Conservation (phyloP, 2,329 filamentous ascomycete species). For the Alternaria arborescens region DNA sequence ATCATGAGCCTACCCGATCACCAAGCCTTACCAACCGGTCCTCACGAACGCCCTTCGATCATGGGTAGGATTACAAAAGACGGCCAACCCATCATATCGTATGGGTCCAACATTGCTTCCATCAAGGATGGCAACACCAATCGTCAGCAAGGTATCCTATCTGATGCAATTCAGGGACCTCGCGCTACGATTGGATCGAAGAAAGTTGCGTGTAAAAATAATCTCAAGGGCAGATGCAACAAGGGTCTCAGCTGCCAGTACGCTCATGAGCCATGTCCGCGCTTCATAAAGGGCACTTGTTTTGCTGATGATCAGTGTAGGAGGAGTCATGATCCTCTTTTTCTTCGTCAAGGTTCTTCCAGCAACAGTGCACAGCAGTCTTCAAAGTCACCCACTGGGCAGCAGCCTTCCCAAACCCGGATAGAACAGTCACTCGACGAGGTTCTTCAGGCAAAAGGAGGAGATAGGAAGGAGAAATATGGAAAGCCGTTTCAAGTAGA, state of each 20-base stretch:
- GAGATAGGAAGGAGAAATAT: not conserved
- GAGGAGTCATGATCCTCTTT: not conserved
- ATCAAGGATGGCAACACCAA: not conserved
- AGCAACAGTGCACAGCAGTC: not conserved
- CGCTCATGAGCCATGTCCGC: not conserved
- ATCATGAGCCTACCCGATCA: not conserved
- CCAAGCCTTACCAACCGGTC: not conserved
- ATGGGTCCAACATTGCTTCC: not conserved
- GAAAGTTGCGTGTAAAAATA: not conserved
- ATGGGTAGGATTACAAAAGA: not conserved
- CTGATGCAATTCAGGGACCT: not conserved
- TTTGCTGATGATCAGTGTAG: not conserved
- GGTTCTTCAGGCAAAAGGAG: not conserved
- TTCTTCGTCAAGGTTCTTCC: not conserved
- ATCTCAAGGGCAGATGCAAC: not conserved
- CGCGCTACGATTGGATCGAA: not conserved
- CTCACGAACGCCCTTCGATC: not conserved
- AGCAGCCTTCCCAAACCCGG: not conserved
- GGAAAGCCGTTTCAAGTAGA: not conserved
- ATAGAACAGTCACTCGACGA: not conserved
- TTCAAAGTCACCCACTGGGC: not conserved
- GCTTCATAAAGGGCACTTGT: not conserved
- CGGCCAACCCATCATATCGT: not conserved
- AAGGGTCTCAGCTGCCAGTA: conserved; percentile 1
- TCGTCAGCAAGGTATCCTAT: not conserved